Evolutionary conservation across 768 basidiomycete genomes (phyloP), one percentile per base, ranked within the genome.

Genomic region (Leucosporidium scottii): DNA sequence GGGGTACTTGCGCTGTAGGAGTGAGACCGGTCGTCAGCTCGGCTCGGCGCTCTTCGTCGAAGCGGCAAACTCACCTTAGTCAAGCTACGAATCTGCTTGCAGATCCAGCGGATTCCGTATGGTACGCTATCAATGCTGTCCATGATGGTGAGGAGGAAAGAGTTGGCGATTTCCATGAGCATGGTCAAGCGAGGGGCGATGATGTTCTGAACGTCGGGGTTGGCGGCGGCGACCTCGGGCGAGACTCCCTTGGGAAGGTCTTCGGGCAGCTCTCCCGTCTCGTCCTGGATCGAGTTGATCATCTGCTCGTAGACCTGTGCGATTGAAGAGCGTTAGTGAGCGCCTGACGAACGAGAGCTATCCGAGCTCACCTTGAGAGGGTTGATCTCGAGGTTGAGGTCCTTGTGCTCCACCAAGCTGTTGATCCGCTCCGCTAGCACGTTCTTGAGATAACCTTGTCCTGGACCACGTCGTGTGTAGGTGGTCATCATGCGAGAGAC

Each of bases 401-500:
- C 96, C 81, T 97, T 98, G 82, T 98, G 96, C 78, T 99, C 96
- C 75, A 99, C 98, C 72, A 99, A 82, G 75, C 91, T 92, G 80
- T 99, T 98, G 80, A 99, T 98, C 72, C 94, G 87, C 77, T 99
- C 96, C 30, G 96, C 93, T 57, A 99, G 83, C 34, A 98, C 93
- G 70, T 89, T 88, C 83, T 99, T 99, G 72, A 99, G 86, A 79
- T 98, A 99, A 75, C 91, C 93, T 79, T 98, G 96, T 65, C 96
- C 96, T 1, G 96, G 96, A 66, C 96, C 96, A 64, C 96, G 89
- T 68, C 96, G 90, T 62, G 96, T 98, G 80, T 99, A 99, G 25
- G 96, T 98, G 55, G 96, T 99, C 96, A 99, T 99, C 96, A 99
- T 99, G 49, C 96, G 88, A 59, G 93, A 97, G 28, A 99, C 96